Evolutionary conservation across 2,329 filamentous ascomycete genomes (phyloP).

Genomic region (Pseudopyrenochaeta lycopersici): DNA sequence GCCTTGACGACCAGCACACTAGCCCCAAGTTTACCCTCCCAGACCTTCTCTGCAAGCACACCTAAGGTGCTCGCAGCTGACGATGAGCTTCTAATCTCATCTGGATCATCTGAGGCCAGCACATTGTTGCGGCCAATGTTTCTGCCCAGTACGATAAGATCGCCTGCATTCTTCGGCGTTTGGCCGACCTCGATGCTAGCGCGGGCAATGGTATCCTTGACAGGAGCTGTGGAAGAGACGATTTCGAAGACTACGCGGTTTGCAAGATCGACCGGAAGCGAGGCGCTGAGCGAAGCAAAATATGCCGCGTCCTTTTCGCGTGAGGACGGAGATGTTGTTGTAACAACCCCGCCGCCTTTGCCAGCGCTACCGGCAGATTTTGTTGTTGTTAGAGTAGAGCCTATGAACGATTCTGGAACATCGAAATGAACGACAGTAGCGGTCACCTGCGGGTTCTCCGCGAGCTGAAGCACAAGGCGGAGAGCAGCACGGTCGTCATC

Average conservation of each 20-base stretch:
- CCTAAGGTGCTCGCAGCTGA: conserved; percentile 61
- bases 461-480: conserved; percentile 83
- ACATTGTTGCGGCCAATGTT: conserved; percentile 37
- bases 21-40: conserved; percentile 66
- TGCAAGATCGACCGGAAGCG: conserved; percentile 61
- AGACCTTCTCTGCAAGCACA: conserved; percentile 67
- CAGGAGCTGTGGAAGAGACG: conserved; percentile 41
- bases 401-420: conserved; percentile 32
- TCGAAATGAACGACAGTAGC: conserved; percentile 75
- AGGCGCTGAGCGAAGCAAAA: conserved; percentile 66
- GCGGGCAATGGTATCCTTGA: conserved; percentile 59
- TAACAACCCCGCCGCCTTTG: conserved; percentile 26
- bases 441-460: conserved; percentile 79
- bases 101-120: conserved; percentile 50
- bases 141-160: conserved; percentile 74
- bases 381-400: conserved; percentile 7
- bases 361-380: conserved; percentile 14
- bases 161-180: conserved; percentile 71
- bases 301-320: conserved; percentile 62
- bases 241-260: conserved; percentile 68
- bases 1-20: conserved; percentile 78
- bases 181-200: conserved; percentile 69
- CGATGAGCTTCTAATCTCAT: conserved; percentile 41
- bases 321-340: conserved; percentile 8
- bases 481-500: conserved; percentile 83